Conservation (phyloP, 352 stramenopile genomes). For the Saprolegnia diclina region DNA sequence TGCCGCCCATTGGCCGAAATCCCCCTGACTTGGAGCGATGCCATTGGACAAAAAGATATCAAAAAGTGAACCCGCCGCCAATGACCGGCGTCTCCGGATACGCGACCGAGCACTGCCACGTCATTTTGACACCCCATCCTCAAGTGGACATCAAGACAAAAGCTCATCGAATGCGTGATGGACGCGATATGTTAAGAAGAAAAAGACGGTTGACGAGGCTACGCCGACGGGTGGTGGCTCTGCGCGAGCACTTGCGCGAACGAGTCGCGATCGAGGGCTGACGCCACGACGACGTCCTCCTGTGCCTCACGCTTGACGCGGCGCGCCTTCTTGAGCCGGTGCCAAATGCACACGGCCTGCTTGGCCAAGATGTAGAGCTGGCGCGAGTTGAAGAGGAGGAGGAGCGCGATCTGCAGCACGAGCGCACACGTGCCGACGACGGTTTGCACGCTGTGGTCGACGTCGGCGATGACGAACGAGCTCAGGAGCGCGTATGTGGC, state of each 20-base stretch:
- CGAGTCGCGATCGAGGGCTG: background rate
- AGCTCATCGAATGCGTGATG: too few relatives aligned
- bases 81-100: background rate
- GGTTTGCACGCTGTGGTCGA: conserved; percentile 42
- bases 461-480: conserved; percentile 55
- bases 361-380: conserved; percentile 76
- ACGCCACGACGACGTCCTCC: background rate
- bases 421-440: conserved; percentile 62
- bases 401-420: conserved; percentile 51
- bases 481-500: conserved; percentile 76
- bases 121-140: too few relatives aligned
- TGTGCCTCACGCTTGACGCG: background rate
- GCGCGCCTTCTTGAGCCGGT: background rate
- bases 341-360: conserved; percentile 45
- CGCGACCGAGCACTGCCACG: background rate
- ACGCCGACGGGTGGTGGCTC: background rate
- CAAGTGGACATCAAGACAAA: too few relatives aligned
- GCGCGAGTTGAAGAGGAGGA: conserved; percentile 69
- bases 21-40: background rate
- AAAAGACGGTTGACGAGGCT: too few relatives aligned
- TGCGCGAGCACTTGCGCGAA: background rate
- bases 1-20: background rate
- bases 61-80: background rate
- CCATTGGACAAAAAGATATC: background rate
- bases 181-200: too few relatives aligned